phyloP scores from a whole-genome alignment of 495 filamentous ascomycete genomes.

The Penicillium angulare region DNA sequence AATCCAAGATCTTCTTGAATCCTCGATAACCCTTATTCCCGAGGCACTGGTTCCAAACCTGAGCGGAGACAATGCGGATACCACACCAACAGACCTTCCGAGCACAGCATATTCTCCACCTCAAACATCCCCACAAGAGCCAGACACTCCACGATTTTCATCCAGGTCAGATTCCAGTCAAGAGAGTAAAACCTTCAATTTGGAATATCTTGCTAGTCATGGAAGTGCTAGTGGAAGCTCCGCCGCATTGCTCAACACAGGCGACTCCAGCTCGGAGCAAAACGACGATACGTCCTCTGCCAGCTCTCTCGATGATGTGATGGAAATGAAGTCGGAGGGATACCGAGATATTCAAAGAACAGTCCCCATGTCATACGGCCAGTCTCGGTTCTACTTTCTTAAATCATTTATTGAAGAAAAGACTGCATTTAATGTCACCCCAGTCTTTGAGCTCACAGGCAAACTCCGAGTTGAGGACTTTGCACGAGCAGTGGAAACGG shows the following conservation, averaged over 20 bases:
- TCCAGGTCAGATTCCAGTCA: neutral
- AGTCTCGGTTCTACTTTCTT: slow-evolving; percentile 32
- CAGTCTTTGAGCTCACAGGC: slow-evolving; percentile 18
- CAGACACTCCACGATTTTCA: neutral
- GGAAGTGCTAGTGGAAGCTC: slow-evolving; percentile 8
- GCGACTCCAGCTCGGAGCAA: slow-evolving; percentile 17
- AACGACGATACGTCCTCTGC: slow-evolving; percentile 10
- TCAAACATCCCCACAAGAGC: neutral
- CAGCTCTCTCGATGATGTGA: neutral
- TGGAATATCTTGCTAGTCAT: slow-evolving; percentile 3
- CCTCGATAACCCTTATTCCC: slow-evolving; percentile 7
- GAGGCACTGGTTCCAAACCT: slow-evolving; percentile 13
- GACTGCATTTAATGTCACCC: slow-evolving; percentile 17
- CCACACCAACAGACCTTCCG: neutral
- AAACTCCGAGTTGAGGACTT: slow-evolving; percentile 19
- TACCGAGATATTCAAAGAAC: slow-evolving; percentile 1
- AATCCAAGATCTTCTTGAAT: slow-evolving; percentile 15
- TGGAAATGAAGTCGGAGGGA: neutral
- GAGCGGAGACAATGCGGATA: neutral
- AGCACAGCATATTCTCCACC: neutral
- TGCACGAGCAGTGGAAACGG: slow-evolving; percentile 26
- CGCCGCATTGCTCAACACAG: slow-evolving; percentile 3
- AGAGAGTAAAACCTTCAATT: neutral
- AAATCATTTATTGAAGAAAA: slow-evolving; percentile 8
- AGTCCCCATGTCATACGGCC: slow-evolving; percentile 33